phyloP scores from a whole-genome alignment of 345 rosid species.

The Odontarrhena argentea region DNA sequence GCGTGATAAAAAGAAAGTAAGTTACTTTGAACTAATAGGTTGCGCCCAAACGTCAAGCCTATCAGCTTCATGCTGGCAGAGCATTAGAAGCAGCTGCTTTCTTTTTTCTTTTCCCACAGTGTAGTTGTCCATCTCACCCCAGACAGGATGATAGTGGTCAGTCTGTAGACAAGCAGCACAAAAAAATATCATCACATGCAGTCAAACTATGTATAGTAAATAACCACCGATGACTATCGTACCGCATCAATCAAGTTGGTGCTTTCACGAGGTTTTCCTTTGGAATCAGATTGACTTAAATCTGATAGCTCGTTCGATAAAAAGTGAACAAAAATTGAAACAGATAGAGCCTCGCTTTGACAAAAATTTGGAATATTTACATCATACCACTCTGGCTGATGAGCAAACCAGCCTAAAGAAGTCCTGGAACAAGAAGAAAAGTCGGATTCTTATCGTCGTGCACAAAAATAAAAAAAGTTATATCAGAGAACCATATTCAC shows the following conservation, averaged over 20 bases:
- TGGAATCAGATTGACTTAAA: conserved; percentile 58
- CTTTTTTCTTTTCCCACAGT: conserved; percentile 76
- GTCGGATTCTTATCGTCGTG: conserved; percentile 26
- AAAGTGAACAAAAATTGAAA: conserved; percentile 78
- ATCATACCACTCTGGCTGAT: conserved; percentile 92
- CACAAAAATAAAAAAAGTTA: conserved; percentile 4
- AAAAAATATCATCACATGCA: conserved; percentile 28
- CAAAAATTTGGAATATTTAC: conserved; percentile 64
- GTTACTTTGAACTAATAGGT: conserved; percentile 83
- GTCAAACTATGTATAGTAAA: conserved; percentile 21
- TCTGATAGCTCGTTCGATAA: conserved; percentile 72
- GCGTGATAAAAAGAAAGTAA: conserved; percentile 14
- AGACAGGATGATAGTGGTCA: conserved; percentile 77
- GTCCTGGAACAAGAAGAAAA: conserved; percentile 60
- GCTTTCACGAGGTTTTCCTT: conserved; percentile 64
- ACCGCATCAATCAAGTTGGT: conserved; percentile 69
- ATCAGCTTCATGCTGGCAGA: conserved; percentile 97
- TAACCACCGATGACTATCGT: conserved; percentile 11
- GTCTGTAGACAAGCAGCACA: conserved; percentile 51
- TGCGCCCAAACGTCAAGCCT: conserved; percentile 99
- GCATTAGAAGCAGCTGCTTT: conserved; percentile 91
- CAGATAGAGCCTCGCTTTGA: conserved; percentile 84
- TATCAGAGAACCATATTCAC: conserved; percentile 1
- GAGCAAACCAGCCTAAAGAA: conserved; percentile 97
- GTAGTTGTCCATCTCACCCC: conserved; percentile 97